Evolutionary conservation across 2,329 filamentous ascomycete genomes (phyloP), one percentile per base, ranked within the genome.

Genomic region (Penicillium paneum): DNA sequence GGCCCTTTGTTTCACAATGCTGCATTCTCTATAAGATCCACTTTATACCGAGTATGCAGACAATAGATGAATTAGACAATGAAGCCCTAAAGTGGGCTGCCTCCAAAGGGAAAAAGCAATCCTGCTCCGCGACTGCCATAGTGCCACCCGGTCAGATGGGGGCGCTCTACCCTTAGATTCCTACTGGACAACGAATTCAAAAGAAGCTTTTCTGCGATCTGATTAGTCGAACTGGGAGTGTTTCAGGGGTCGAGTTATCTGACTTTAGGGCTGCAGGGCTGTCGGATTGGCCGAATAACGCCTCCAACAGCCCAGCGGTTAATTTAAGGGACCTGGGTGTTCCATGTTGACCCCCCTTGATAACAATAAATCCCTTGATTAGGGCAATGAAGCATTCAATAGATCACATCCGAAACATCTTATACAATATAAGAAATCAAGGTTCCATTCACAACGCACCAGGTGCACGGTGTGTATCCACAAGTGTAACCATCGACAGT

Each of bases 61-160:
- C 41, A 46, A 46, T 39, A 39, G 13, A 44, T 26, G 17, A 45
- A 28, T 36, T 15, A 38, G 21, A 34, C 32, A 28, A 17, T 45
- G 24, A 19, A 44, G 32, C 24, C 32, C 40, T 36, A 10, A 32
- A 28, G 34, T 38, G 28, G 34, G 31, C 26, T 51, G 42, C 13
- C 45, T 48, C 15, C 19, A 39, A 29, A 17, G 12, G 31, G 32
- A 41, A 44, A 10, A 29, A 15, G 12, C 24, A 13, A 24, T n/a
- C 39, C 8, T 32, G 19, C 4, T 11, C 11, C 8, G 8, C 24
- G 29, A 45, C 32, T 52, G 44, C 45, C 38, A 55, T 45, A 58
- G 39, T 49, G 54, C 56, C 53, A 52, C 26, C 7, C 5, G 44
- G 58, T 52, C 44, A 59, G 51, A 56, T 26, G 17, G 49, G 44